phyloP scores from a whole-genome alignment of 345 rosid genomes.

The Acer negundo region DNA sequence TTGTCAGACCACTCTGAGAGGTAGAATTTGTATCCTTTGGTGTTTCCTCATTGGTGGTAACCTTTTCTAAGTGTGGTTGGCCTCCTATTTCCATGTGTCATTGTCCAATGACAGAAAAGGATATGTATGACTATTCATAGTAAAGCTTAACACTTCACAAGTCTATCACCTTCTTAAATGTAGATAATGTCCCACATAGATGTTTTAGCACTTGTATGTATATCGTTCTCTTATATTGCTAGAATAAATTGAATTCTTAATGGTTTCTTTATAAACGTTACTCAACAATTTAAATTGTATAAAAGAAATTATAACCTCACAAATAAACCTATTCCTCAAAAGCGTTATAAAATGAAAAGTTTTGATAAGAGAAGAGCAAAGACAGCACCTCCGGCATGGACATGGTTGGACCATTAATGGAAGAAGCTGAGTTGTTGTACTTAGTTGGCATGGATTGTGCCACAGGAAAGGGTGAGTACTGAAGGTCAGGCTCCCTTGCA shows the following conservation, averaged over 20 bases:
- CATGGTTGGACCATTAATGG: constrained; percentile 67
- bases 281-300: not conserved
- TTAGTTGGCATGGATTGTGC: constrained; percentile 70
- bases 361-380: not conserved
- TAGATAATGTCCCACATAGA: not conserved
- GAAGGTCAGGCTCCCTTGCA: constrained; percentile 79
- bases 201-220: not conserved
- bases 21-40: not conserved
- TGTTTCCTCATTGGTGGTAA: not conserved
- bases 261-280: not conserved
- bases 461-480: constrained; percentile 75
- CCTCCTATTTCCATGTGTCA: not conserved
- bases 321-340: not conserved
- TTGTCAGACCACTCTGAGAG: not conserved
- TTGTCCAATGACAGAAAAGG: not conserved
- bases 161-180: not conserved
- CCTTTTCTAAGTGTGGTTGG: not conserved
- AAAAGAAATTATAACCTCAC: not conserved
- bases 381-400: constrained; percentile 76
- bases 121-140: not conserved
- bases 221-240: not conserved
- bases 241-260: not conserved
- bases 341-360: not conserved
- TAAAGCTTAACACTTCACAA: not conserved
- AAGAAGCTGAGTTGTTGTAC: constrained; percentile 61